Evolutionary conservation across 805 yeast species (phyloP), one percentile per base, ranked within the genome.

Genomic region (Saturnispora sanitii): DNA sequence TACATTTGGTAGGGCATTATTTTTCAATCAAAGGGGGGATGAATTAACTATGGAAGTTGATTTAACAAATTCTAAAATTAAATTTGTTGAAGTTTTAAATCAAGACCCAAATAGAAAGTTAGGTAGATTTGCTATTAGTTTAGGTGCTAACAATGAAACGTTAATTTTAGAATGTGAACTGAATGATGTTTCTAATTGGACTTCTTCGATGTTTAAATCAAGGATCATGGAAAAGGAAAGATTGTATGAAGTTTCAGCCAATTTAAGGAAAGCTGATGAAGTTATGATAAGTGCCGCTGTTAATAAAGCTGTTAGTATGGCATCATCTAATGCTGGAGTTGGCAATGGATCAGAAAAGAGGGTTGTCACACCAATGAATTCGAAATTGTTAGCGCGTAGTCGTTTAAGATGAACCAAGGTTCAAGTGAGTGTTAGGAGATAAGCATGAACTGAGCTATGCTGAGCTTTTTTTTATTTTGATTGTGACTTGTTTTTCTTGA

Each of bases 361-460:
- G 8, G 25, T 55, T 17, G 66, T 77, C 17, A 75, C 82, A 3
- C 62, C 76, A 13, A 64, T 71, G 71, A 77, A 75, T 53, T 78
- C 84, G 5, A 74, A 73, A 50, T 63, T 79, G 35, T 57, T 79
- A 43, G 78, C 82, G 4, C 60, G 84, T 51, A 71, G 77, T 38
- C 63, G 66, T 18, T 58, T 77, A 45, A 68, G 64, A 42, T 68
- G 63, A 53, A 19, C 3, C n/a, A 23, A 23, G 26, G 26, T 6
- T 23, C 11, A 7, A 23, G 6, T 27, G 30, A 11, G 7, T 6
- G n/a, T 27, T 12, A 27, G 30, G 16, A 12, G 7, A 27, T 27
- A 16, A 27, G 30, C 30, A 27, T n/a, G n/a, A n/a, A n/a, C n/a
- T n/a, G n/a, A n/a, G n/a, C n/a, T n/a, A 27, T 11, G 33, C 19